Conservation (phyloP, 1,284 basidiomycete species). For the Naganishia sp. region DNA sequence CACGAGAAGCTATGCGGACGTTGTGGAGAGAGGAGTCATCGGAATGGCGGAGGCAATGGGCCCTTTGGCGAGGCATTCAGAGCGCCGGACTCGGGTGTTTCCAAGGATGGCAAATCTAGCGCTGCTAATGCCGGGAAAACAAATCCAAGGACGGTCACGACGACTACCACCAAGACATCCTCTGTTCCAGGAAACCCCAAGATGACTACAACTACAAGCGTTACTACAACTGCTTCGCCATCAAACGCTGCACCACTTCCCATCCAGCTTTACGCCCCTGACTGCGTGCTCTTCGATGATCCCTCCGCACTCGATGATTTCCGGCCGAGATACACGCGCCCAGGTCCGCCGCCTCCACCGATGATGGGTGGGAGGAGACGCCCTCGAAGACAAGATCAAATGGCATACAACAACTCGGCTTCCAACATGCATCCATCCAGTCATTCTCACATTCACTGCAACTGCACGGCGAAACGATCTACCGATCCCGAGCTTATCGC, state of each 20-base stretch:
- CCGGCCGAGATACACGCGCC: constrained; percentile 19
- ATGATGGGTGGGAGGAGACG: constrained; percentile 4
- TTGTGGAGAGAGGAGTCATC: constrained; percentile 20
- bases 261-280: constrained; percentile 22
- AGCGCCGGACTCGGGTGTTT: background rate
- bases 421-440: background rate
- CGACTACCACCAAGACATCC: constrained; percentile 18
- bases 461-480: constrained; percentile 21
- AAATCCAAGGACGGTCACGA: constrained; percentile 11
- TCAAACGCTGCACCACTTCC: constrained; percentile 10
- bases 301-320: constrained; percentile 24
- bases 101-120: constrained; percentile 8
- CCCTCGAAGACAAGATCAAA: constrained; percentile 12
- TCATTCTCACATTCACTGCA: constrained; percentile 22
- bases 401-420: background rate
- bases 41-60: constrained; percentile 18
- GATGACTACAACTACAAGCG: constrained; percentile 22
- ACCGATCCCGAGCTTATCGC: constrained; percentile 20
- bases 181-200: constrained; percentile 13
- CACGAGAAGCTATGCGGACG: constrained; percentile 25
- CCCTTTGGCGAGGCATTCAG: constrained; percentile 26
- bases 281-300: constrained; percentile 23
- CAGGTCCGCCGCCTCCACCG: constrained; percentile 11
- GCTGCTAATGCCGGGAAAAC: background rate
- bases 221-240: constrained; percentile 10